Base-by-base conservation (phyloP, 1,139 yeast genomes). In the Diutina pseudorugosa region DNA sequence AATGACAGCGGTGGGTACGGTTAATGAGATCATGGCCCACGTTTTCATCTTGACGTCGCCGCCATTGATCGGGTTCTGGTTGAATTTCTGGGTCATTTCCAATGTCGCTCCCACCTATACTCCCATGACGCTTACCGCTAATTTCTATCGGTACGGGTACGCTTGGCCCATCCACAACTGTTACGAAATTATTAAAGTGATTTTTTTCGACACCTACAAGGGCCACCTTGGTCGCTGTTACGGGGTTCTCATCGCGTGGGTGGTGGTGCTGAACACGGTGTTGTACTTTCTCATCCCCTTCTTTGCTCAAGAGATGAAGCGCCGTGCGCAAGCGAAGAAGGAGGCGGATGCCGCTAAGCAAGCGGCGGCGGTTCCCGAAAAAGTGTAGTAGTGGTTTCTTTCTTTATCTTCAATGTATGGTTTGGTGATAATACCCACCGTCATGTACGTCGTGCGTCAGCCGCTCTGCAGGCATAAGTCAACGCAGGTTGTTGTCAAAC, bases 111-210 rank as follows among this genome's bases (percentile, higher is more conserved):
- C 85, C 9, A 75, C 86, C 0, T 81, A 83, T 61, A 73, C 77
- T 41, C 83, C 90, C 2, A 61, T 83, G 59, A 80, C 71, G 2
- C 64, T 84, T 51, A 64, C 71, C 41, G 79, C 80, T 2, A 60
- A 63, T 21, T 80, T 83, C 57, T 85, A 75, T 64, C 65, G 80
- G 51, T 81, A 77, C 63, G 89, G 90, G 6, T 82, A 82, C 61
- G 83, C 79, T 30, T 67, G 82, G 67, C 91, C 91, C 0, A 73
- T 84, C 59, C 78, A 76, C 61, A 82, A 83, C 58, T 76, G 80
- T 0, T 76, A 73, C 51, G 82, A 79, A 55, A 71, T 79, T 20
- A 71, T 72, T 58, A 76, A 77, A 60, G 84, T 83, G 3, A 71
- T 83, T 16, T 71, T 84, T 54, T 75, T 81, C 58, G 68, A 80